Conservation (phyloP, 768 basidiomycete genomes). For the Suillus hirtellus region DNA sequence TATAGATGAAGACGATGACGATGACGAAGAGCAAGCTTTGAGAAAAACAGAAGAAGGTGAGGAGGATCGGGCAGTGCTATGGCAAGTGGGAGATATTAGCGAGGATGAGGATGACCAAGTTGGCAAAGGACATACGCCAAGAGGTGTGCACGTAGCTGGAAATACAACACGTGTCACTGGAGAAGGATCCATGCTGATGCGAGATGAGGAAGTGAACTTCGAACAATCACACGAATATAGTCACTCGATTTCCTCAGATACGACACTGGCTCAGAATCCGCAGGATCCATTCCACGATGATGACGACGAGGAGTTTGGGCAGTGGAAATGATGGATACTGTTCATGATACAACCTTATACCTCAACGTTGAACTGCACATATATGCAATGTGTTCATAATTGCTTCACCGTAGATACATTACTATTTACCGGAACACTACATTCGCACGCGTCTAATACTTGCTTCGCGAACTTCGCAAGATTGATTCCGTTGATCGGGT, state of each 20-base stretch:
- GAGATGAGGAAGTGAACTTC: slow-evolving; percentile 34
- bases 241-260: slow-evolving; percentile 38
- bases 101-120: slow-evolving; percentile 62
- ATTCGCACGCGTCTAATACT: not conserved
- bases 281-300: slow-evolving; percentile 17
- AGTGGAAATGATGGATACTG: slow-evolving; percentile 28
- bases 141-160: slow-evolving; percentile 19
- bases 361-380: not conserved
- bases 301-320: slow-evolving; percentile 35
- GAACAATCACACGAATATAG: slow-evolving; percentile 32
- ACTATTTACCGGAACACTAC: not conserved
- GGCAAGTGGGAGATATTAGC: slow-evolving; percentile 74
- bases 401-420: slow-evolving; percentile 1
- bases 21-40: slow-evolving; percentile 42
- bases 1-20: slow-evolving; percentile 23
- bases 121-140: slow-evolving; percentile 30
- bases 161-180: slow-evolving; percentile 24
- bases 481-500: slow-evolving; percentile 6
- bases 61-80: slow-evolving; percentile 39
- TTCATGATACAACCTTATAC: slow-evolving; percentile 8
- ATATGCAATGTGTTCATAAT: not conserved
- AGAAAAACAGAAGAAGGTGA: slow-evolving; percentile 40
- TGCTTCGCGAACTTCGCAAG: not conserved
- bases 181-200: slow-evolving; percentile 47
- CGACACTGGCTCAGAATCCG: slow-evolving; percentile 30